A percentile compares a stretch with the other conserved stretches of the same genome.
phyloP scores from a whole-genome alignment of 2,329 filamentous ascomycete species.

The Fusarium sp. region DNA sequence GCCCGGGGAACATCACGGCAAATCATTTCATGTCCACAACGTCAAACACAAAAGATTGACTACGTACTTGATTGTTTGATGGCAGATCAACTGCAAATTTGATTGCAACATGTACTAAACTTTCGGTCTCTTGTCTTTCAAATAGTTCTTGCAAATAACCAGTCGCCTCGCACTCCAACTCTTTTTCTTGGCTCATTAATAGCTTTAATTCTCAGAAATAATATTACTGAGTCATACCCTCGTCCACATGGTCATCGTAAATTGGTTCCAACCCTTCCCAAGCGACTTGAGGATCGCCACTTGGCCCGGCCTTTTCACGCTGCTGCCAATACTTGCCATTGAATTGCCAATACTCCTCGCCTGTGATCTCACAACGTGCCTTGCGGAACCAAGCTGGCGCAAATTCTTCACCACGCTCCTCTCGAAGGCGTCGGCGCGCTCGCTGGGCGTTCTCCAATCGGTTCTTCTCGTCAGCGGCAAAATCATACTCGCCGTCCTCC shows the following conservation, averaged over 20 bases:
- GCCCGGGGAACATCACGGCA: not conserved
- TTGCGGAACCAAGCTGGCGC: conserved; percentile 86
- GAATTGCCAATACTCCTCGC: conserved; percentile 91
- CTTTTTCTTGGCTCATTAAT: conserved; percentile 15
- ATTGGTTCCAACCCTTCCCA: conserved; percentile 85
- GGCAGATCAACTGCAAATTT: not conserved
- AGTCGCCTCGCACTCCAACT: not conserved
- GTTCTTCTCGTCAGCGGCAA: conserved; percentile 94
- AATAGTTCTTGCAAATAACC: not conserved
- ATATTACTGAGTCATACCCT: conserved; percentile 26
- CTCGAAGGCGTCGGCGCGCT: conserved; percentile 77
- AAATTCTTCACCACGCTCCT: conserved; percentile 85
- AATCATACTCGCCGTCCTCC: conserved; percentile 98
- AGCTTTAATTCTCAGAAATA: not conserved
- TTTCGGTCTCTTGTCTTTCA: conserved; percentile 12
- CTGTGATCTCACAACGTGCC: conserved; percentile 79
- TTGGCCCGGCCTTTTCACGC: conserved; percentile 72
- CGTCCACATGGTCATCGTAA: conserved; percentile 60
- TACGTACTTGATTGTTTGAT: not conserved
- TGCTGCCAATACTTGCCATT: conserved; percentile 89
- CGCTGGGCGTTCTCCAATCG: conserved; percentile 93
- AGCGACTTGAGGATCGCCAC: conserved; percentile 63
- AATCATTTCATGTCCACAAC: not conserved
- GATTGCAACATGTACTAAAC: conserved; percentile 20
- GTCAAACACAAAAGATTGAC: not conserved